A percentile compares a stretch with the other conserved stretches of the same genome.
Conservation (phyloP, 2,329 filamentous ascomycete species). For the Penicillium brevicompactum region DNA sequence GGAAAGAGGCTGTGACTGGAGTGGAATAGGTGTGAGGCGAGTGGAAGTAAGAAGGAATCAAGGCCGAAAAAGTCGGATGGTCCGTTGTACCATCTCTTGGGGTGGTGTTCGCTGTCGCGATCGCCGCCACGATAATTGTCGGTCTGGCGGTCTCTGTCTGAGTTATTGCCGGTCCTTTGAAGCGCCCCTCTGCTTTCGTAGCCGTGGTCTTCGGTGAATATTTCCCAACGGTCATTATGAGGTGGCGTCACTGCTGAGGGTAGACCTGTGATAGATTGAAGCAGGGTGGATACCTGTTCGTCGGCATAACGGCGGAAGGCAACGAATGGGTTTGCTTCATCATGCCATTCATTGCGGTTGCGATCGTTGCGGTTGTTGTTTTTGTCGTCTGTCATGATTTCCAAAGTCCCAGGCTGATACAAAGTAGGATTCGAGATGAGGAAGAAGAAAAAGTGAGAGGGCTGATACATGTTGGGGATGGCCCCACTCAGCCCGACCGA, state of each 20-base stretch:
- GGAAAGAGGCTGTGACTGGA: conserved; percentile 29
- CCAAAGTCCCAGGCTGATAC: background rate
- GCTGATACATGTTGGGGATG: conserved; percentile 36
- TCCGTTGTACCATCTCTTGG: conserved; percentile 9
- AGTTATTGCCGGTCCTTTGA: conserved; percentile 16
- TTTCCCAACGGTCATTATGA: conserved; percentile 36
- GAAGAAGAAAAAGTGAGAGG: conserved; percentile 11
- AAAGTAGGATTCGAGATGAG: background rate
- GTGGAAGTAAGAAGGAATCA: conserved; percentile 34
- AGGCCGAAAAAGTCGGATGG: conserved; percentile 33
- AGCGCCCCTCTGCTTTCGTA: conserved; percentile 24
- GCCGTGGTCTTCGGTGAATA: conserved; percentile 36
- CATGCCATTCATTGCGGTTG: conserved; percentile 15
- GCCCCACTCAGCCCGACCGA: conserved; percentile 20
- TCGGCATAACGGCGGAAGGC: conserved; percentile 64
- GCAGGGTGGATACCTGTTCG: conserved; percentile 56
- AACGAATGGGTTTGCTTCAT: conserved; percentile 58
- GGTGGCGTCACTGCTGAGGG: conserved; percentile 39
- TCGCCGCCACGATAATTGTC: conserved; percentile 7
- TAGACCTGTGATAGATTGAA: conserved; percentile 55
- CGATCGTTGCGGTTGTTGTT: conserved; percentile 15
- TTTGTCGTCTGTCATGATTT: conserved; percentile 31
- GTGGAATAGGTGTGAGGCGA: conserved; percentile 32
- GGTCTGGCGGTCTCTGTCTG: conserved; percentile 8
- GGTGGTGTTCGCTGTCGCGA: conserved; percentile 3